These are phyloP conservation scores for Digitaria exilis DNA, from an alignment of 202 grass and related monocot genomes.

Conservation along the genomic window DNA sequence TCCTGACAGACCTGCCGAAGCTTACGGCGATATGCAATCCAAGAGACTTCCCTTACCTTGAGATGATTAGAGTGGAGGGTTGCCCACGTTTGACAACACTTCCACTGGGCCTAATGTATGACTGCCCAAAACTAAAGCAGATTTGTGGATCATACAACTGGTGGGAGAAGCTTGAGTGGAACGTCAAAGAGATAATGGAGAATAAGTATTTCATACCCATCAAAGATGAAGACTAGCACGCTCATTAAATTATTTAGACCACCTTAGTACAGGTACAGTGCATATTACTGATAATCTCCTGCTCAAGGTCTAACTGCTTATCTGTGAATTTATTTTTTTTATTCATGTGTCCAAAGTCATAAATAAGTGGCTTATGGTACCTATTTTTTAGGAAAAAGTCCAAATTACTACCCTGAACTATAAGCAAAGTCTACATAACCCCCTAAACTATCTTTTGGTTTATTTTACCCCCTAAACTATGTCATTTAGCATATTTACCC, in stretches of 20 bases:
- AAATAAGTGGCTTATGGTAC: background rate
- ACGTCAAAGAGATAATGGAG: constrained; percentile 30
- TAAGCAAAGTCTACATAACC: no score
- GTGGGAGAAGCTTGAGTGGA: constrained; percentile 51
- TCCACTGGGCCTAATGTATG: constrained; percentile 38
- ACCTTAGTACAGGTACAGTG: background rate
- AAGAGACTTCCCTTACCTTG: constrained; percentile 53
- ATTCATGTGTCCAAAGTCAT: constrained; percentile 15
- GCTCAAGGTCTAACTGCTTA: background rate
- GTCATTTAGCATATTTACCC: no score
- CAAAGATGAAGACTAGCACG: constrained; percentile 31
- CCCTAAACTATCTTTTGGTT: no score
- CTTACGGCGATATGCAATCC: constrained; percentile 52
- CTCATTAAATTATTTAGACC: background rate
- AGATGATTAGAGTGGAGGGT: constrained; percentile 62
- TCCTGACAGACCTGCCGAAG: constrained; percentile 48
- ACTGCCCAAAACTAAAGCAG: constrained; percentile 42
- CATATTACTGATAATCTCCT: background rate
- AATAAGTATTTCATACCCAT: constrained; percentile 52
- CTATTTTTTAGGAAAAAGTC: no score
- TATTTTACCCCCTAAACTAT: no score
- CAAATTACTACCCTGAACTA: no score
- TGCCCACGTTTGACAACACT: constrained; percentile 49
- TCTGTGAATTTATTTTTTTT: background rate
- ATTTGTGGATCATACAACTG: constrained; percentile 61